Evolutionary conservation across 2,329 filamentous ascomycete species (phyloP), one percentile per base, ranked within the genome.

Genomic region (Colletotrichum coccodes): DNA sequence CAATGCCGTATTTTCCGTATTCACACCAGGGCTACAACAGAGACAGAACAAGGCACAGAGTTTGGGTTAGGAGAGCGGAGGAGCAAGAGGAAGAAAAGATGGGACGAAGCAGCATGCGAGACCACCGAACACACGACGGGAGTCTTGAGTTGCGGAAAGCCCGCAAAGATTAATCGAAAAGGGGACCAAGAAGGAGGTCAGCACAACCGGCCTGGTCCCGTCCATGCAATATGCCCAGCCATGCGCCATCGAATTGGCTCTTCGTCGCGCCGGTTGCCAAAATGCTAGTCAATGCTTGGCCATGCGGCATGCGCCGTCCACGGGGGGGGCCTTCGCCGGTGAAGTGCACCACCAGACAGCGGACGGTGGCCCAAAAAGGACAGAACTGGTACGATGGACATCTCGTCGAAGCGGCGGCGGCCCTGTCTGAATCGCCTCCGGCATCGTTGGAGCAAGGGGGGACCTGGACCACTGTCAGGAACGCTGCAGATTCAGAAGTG

Each of bases 351-450:
- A 34, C 21, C 11, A 44, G 53, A 42, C 38, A 50, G 30, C 40
- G 53, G 18, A 42, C 12, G 26, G n/a, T 21, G 26, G 53, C 38
- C 44, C 21, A 28, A 32, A 46, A 58, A 34, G 54, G 38, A 23
- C 36, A 36, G 52, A 53, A 54, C 59, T 71, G 70, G 68, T 68
- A 68, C 70, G 63, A 71, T 71, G 44, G 16, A 23, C 28, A 47
- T 32, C 47, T 52, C 21, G n/a, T 49, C 34, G 18, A 40, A 42
- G 54, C 23, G n/a, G 26, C 52, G 50, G 44, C 6, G 32, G 47
- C 28, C 50, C 36, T 42, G 49, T 40, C 36, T 30, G 36, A 56
- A 56, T 46, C 49, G 49, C n/a, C 28, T 47, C 34, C 34, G 23
- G 49, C 60, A 12, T 28, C 40, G 52, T 34, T 30, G 11, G 47